A percentile compares a stretch with the other conserved stretches of the same genome.
Conservation (phyloP, 192 early-diverging fungal genomes). For the Spizellomyces punctatus region DNA sequence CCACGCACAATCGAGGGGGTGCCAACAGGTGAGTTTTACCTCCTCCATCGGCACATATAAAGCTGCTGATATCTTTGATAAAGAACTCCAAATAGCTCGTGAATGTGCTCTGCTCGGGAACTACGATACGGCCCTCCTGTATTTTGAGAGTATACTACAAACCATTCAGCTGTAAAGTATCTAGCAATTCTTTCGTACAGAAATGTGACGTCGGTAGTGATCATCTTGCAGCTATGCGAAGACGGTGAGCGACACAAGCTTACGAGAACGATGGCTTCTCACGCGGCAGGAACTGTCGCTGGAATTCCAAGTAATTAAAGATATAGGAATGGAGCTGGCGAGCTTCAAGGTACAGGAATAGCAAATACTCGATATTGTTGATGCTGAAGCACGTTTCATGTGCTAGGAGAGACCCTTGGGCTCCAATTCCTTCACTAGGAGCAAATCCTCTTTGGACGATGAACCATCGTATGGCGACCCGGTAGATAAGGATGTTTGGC, state of each 20-base stretch:
- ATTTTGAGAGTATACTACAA: conserved; percentile 58
- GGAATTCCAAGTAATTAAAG: conserved; percentile 58
- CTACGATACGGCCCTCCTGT: conserved; percentile 56
- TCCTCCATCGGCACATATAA: too few species aligned
- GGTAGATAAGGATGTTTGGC: conserved; percentile 57
- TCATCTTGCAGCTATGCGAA: conserved; percentile 44
- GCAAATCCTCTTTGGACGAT: conserved; percentile 14
- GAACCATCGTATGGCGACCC: conserved; percentile 5
- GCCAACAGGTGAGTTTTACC: too few species aligned
- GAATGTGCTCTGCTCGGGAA: conserved; percentile 62
- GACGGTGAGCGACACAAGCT: conserved; percentile 30
- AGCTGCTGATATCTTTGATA: neutral
- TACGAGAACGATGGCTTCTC: conserved; percentile 45
- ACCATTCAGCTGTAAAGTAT: conserved; percentile 43
- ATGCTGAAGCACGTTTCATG: neutral
- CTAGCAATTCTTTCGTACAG: neutral
- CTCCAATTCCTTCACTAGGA: conserved; percentile 2
- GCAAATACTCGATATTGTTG: too few species aligned
- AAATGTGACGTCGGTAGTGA: neutral
- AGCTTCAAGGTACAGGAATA: conserved; percentile 49
- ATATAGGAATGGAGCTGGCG: conserved; percentile 51
- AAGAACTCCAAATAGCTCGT: conserved; percentile 48
- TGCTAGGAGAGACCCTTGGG: conserved; percentile 2
- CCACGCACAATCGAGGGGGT: too few species aligned
- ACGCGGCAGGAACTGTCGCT: conserved; percentile 37